Conservation (phyloP, 116 monocot species). For the Zostera marina region DNA sequence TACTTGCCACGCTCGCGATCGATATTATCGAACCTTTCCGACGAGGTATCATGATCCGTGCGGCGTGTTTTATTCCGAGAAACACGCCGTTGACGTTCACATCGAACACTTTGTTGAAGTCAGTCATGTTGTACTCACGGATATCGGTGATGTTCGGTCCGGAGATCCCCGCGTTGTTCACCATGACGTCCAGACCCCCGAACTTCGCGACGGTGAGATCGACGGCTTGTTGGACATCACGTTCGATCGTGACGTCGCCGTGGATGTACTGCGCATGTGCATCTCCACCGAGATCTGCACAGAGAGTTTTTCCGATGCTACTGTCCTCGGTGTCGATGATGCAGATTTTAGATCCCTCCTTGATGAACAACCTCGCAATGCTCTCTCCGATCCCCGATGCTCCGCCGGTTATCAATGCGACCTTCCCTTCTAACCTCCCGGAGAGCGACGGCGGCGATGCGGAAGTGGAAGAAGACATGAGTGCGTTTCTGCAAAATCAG, state of each 20-base stretch:
- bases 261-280: slow-evolving; percentile 17
- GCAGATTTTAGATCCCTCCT: slow-evolving; percentile 34
- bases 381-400: slow-evolving; percentile 44
- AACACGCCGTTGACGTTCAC: slow-evolving; percentile 40
- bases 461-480: too few species aligned
- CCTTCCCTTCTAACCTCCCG: slow-evolving; percentile 50
- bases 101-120: slow-evolving; percentile 35
- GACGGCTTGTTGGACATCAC: slow-evolving; percentile 22
- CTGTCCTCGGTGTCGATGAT: slow-evolving; percentile 32
- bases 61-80: slow-evolving; percentile 44
- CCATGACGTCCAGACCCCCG: slow-evolving; percentile 31
- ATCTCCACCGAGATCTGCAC: slow-evolving; percentile 22
- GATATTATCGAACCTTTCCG: slow-evolving; percentile 34
- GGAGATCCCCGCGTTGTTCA: slow-evolving; percentile 38
- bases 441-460: too few species aligned
- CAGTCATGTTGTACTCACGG: slow-evolving; percentile 19
- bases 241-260: slow-evolving; percentile 33
- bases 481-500: too few species aligned
- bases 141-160: slow-evolving; percentile 24
- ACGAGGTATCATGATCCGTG: slow-evolving; percentile 33
- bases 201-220: slow-evolving; percentile 17
- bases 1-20: slow-evolving; percentile 29
- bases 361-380: slow-evolving; percentile 28
- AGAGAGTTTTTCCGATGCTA: slow-evolving; percentile 19
- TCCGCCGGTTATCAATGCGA: slow-evolving; percentile 46